Base-by-base conservation (phyloP, 108 stramenopile species). In the Aurantiochytrium sp. region DNA sequence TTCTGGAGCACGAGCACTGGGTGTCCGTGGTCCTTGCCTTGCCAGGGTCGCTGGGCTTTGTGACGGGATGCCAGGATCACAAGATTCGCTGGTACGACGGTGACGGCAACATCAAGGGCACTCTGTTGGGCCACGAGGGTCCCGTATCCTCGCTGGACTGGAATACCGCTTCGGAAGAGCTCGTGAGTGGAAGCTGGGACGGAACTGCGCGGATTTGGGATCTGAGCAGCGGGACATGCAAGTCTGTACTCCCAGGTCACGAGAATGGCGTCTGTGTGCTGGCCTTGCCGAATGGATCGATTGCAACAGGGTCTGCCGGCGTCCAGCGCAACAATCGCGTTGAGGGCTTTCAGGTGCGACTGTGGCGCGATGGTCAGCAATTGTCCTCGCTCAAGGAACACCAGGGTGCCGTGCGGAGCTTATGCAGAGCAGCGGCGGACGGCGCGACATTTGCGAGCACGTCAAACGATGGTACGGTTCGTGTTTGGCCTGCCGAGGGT, bases 1-100 rank as follows among this genome's bases (percentile, higher is more conserved):
- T 83, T 12, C 51, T 53, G 23, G 76, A 83, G 76, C 76, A 83
- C 51, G 49, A 83, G 76, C 76, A 83, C 76, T 83, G 76, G 76
- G 76, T 83, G 19, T 8, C 23, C 51, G 45, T 47, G 0, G 49
- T 83, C 19, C 45, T 53, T 12, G 49, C 23, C 8, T 45, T 83
- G 43, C 76, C 76, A 12, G 45, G 49, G 3, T 21, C n/a, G n/a
- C 76, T 8, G n/a, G 76, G 76, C 19, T 83, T 83, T 23, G 76
- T 83, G 76, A 83, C 76, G 10, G 76, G 76, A 12, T 28, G 76
- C 51, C 76, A 83, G 51, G 76, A 83, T 23, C 19, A 83, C 51
- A 83, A 83, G 76, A 83, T 83, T 21, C 45, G 76, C 23, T 83
- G 76, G 76, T 83, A 83, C 51, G 76, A 53, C 4, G 49, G n/a